phyloP scores from a whole-genome alignment of 768 basidiomycete genomes.

The Thelephora ganbajun region DNA sequence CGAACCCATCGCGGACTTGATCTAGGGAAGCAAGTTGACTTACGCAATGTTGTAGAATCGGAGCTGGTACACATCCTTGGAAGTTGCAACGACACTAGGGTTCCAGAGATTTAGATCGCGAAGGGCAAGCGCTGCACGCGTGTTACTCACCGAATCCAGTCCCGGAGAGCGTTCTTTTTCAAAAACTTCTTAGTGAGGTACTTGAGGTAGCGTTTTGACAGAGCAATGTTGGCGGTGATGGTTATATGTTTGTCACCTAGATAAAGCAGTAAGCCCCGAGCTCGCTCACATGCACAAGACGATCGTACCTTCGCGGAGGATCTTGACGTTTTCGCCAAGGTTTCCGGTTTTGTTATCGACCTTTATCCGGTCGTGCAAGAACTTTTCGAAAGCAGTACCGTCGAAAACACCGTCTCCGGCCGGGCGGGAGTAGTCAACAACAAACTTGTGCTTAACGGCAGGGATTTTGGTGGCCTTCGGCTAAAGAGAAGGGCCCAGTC shows the following conservation, averaged over 20 bases:
- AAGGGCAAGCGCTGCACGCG: neutral
- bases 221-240: conserved; percentile 73
- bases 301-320: conserved; percentile 69
- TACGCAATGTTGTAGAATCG: conserved; percentile 91
- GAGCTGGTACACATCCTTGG: conserved; percentile 89
- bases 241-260: conserved; percentile 71
- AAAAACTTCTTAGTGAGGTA: conserved; percentile 99
- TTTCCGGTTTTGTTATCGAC: conserved; percentile 87
- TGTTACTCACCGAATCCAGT: conserved; percentile 76
- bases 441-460: conserved; percentile 60
- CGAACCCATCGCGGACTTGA: neutral
- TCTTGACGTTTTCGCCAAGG: conserved; percentile 80
- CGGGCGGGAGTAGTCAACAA: conserved; percentile 78
- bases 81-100: conserved; percentile 74
- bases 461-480: conserved; percentile 44
- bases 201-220: conserved; percentile 97
- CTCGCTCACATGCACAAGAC: neutral
- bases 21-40: conserved; percentile 15
- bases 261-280: neutral
- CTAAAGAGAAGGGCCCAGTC: conserved; percentile 33
- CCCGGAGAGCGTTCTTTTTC: conserved; percentile 92
- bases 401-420: conserved; percentile 52
- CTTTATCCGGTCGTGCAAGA: conserved; percentile 88
- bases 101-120: neutral
- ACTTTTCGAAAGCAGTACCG: conserved; percentile 67